These are phyloP conservation scores for Pleodorina starrii DNA, from an alignment of 139 green algal species.

Conservation along the genomic window DNA sequence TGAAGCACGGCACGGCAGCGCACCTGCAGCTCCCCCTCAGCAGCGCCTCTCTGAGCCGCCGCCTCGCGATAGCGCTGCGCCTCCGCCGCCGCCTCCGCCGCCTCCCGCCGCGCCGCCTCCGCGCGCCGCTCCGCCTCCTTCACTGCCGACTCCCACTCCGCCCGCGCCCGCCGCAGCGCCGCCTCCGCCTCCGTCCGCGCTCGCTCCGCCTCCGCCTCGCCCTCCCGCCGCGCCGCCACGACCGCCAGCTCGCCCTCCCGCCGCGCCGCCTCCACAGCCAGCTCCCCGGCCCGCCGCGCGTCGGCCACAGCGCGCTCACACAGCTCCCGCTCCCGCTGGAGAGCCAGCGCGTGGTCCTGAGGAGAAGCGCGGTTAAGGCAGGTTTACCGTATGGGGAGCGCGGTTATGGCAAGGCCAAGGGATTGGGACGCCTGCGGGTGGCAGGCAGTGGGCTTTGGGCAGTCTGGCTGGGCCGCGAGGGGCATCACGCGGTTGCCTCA, in stretches of 20 bases:
- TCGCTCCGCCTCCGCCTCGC: not conserved
- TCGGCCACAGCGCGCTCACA: slow-evolving; percentile 7
- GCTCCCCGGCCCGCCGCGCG: not conserved
- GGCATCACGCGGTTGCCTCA: too few species aligned
- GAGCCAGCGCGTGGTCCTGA: slow-evolving; percentile 9
- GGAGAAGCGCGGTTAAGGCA: too few species aligned
- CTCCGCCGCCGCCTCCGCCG: not conserved
- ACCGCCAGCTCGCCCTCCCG: not conserved
- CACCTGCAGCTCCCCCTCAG: not conserved
- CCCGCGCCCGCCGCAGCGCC: not conserved
- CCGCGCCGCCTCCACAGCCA: not conserved
- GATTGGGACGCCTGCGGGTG: too few species aligned
- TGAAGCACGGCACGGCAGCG: too few species aligned
- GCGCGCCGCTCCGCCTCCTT: not conserved
- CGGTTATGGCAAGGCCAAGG: too few species aligned
- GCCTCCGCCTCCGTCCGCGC: not conserved
- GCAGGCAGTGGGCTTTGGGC: too few species aligned
- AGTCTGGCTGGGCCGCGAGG: too few species aligned
- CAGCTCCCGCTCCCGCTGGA: slow-evolving; percentile 32
- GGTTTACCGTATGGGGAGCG: too few species aligned
- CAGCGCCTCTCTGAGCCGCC: not conserved
- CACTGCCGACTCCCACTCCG: not conserved
- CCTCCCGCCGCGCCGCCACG: not conserved
- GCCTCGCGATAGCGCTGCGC: not conserved
- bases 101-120: not conserved